These are phyloP conservation scores for Kodamaea leandrae DNA, from an alignment of 805 yeast species.

Conservation along the genomic window DNA sequence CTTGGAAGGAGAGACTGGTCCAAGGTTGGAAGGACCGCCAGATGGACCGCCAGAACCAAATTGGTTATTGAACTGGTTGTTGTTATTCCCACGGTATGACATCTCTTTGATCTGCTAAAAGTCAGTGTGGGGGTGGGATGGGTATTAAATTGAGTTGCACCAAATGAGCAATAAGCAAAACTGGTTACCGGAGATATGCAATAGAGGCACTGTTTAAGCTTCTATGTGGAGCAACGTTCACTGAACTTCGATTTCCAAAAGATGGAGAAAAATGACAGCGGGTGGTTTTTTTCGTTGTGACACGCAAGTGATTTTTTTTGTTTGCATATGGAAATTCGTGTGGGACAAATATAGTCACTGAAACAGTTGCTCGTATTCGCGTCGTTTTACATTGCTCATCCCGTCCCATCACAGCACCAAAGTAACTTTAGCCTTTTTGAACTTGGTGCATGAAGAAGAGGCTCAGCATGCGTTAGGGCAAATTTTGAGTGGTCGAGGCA, in stretches of 20 bases:
- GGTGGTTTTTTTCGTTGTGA: constrained; percentile 7
- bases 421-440: no score
- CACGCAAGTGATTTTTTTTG: constrained; percentile 11
- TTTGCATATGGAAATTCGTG: not conserved
- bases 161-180: not conserved
- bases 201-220: not conserved
- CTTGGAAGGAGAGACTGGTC: constrained; percentile 30
- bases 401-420: no score
- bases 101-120: constrained; percentile 17
- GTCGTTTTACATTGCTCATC: no score
- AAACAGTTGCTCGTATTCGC: no score
- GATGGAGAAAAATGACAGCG: constrained; percentile 6
- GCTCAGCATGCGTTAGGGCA: not conserved
- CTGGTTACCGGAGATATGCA: not conserved
- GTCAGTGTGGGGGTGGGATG: not conserved
- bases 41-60: constrained; percentile 20
- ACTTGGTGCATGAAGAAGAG: not conserved
- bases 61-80: constrained; percentile 39
- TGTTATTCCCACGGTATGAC: constrained; percentile 44
- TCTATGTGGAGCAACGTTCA: not conserved
- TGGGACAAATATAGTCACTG: not conserved
- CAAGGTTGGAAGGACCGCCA: constrained; percentile 24
- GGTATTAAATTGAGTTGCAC: not conserved
- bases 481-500: not conserved
- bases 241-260: not conserved